phyloP scores from a whole-genome alignment of 2,329 filamentous ascomycete genomes.

The Diaporthe velutina region DNA sequence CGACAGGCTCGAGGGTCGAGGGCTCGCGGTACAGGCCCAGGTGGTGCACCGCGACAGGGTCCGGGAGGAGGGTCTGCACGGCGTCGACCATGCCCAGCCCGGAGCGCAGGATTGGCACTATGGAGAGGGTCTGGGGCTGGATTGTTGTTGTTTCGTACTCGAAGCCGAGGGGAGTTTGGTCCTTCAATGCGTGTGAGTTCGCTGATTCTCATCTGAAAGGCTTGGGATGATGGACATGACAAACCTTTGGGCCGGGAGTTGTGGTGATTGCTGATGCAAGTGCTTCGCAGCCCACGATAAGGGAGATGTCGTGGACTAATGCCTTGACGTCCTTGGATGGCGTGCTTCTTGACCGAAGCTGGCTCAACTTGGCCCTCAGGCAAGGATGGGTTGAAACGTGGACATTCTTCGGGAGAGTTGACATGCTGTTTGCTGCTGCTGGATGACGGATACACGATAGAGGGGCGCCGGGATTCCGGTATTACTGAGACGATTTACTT shows the following conservation, averaged over 20 bases:
- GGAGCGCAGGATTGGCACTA: conserved; percentile 93
- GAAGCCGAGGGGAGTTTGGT: conserved; percentile 82
- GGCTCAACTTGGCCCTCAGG: conserved; percentile 87
- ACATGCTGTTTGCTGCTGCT: conserved; percentile 42
- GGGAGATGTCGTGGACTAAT: conserved; percentile 87
- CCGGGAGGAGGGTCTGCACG: conserved; percentile 84
- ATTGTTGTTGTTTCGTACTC: conserved; percentile 77
- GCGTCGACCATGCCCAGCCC: conserved; percentile 93
- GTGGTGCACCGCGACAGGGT: conserved; percentile 87
- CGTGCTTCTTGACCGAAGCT: conserved; percentile 81
- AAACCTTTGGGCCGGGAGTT: conserved; percentile 73
- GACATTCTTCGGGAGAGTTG: conserved; percentile 68
- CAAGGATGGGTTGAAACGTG: conserved; percentile 90
- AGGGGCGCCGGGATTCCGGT: not conserved
- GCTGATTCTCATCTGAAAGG: not conserved
- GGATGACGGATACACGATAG: not conserved
- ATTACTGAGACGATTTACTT: not conserved
- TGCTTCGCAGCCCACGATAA: conserved; percentile 87
- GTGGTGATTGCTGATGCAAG: conserved; percentile 73
- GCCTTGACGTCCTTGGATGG: conserved; percentile 81
- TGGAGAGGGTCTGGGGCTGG: conserved; percentile 76
- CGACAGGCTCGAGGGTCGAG: conserved; percentile 86
- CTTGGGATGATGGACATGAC: conserved; percentile 41
- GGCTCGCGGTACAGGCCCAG: conserved; percentile 95
- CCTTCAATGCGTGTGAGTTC: conserved; percentile 60